These are phyloP conservation scores for Solanum commersonii DNA, from an alignment of 257 asterid genomes.

Conservation along the genomic window DNA sequence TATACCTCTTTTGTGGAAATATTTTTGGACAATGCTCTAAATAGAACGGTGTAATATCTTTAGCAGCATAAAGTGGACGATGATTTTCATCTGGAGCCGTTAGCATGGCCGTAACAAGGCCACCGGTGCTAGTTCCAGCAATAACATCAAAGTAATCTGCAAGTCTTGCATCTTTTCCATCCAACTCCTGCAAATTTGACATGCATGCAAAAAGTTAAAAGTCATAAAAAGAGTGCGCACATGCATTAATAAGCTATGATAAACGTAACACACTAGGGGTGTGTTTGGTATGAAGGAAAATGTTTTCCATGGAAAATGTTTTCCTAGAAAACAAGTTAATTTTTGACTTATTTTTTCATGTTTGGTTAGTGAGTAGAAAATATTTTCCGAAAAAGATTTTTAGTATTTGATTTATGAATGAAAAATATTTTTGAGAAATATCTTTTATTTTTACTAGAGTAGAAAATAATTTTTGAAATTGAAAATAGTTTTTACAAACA, in stretches of 20 bases:
- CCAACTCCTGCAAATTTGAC: slow-evolving; percentile 23
- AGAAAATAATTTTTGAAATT: too few species aligned
- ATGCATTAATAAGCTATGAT: neutral
- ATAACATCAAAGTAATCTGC: slow-evolving; percentile 62
- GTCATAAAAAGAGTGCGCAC: neutral
- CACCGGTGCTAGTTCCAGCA: slow-evolving; percentile 70
- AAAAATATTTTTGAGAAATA: too few species aligned
- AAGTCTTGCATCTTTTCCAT: slow-evolving; percentile 44
- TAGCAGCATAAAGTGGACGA: slow-evolving; percentile 46
- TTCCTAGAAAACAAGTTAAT: too few species aligned
- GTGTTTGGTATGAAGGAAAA: too few species aligned
- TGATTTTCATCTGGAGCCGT: slow-evolving; percentile 34
- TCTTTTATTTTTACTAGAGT: too few species aligned
- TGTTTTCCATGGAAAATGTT: too few species aligned
- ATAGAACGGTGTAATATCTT: slow-evolving; percentile 41
- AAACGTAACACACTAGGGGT: too few species aligned
- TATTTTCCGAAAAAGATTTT: too few species aligned
- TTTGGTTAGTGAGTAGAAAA: too few species aligned
- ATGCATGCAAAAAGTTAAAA: neutral
- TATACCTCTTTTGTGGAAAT: slow-evolving; percentile 12
- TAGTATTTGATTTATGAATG: too few species aligned
- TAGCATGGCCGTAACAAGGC: slow-evolving; percentile 48
- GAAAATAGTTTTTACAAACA: too few species aligned
- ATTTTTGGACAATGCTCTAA: slow-evolving; percentile 27
- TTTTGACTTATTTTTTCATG: too few species aligned